A percentile compares a stretch with the other conserved stretches of the same genome.
These are phyloP conservation scores for Xylaria palmicola DNA, from an alignment of 495 filamentous ascomycete genomes.

Conservation along the genomic window DNA sequence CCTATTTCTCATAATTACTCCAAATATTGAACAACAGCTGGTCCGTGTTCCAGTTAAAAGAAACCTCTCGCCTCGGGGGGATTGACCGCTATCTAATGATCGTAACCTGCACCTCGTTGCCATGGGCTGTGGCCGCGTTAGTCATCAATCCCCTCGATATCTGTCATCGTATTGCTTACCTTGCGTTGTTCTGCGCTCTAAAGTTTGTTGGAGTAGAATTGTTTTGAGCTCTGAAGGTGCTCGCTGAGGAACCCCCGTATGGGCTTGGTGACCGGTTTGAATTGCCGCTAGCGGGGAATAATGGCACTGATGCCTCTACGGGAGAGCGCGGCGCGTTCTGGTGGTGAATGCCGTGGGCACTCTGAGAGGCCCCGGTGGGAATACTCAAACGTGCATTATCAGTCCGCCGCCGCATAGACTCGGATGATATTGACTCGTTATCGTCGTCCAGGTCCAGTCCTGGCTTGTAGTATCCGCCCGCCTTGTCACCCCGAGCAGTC, in stretches of 20 bases:
- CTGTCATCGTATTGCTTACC: conserved; percentile 36
- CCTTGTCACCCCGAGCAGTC: conserved; percentile 86
- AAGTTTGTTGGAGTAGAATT: conserved; percentile 40
- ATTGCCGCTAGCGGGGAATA: conserved; percentile 25
- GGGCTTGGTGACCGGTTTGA: conserved; percentile 29
- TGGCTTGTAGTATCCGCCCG: conserved; percentile 55
- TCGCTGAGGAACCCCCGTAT: conserved; percentile 19
- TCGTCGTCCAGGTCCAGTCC: conserved; percentile 75
- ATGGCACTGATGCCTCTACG: conserved; percentile 30
- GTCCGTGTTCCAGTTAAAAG: conserved; percentile 25
- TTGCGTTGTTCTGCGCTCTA: conserved; percentile 45
- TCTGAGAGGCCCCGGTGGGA: conserved; percentile 20
- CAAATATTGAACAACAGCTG: conserved; percentile 23
- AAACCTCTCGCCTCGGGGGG: conserved; percentile 19
- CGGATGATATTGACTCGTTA: conserved; percentile 59
- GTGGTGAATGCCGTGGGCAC: conserved; percentile 13
- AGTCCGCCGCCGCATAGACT: conserved; percentile 36
- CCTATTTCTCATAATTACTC: conserved; percentile 29
- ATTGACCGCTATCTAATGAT: conserved; percentile 30
- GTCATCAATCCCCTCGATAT: neutral
- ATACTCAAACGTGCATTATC: conserved; percentile 38
- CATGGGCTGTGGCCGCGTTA: conserved; percentile 43
- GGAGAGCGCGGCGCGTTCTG: conserved; percentile 23
- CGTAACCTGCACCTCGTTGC: conserved; percentile 58
- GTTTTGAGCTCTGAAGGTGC: conserved; percentile 28